phyloP scores from a whole-genome alignment of 176 grass and related monocot genomes.

The Aegilops umbellulata region DNA sequence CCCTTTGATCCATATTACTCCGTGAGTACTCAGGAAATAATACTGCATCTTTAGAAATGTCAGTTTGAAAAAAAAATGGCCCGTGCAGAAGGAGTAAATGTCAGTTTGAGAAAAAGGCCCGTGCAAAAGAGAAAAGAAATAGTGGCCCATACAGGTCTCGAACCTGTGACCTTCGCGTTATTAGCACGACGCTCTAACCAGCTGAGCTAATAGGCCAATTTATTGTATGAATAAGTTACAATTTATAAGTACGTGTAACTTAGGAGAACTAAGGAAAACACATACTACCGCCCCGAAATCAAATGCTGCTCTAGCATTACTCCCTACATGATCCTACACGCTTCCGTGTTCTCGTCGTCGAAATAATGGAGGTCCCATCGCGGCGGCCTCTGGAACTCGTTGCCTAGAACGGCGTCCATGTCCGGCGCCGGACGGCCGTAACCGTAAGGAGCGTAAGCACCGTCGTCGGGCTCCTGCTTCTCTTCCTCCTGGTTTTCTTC shows the following conservation, averaged over 20 bases:
- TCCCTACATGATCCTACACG: conserved; percentile 35
- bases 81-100: too few species aligned
- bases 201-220: conserved; percentile 69
- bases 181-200: conserved; percentile 98
- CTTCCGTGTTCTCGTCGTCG: conserved; percentile 38
- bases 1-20: too few species aligned
- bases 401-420: background rate
- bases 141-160: conserved; percentile 91
- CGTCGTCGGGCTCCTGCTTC: background rate
- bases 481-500: conserved; percentile 28
- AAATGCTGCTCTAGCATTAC: background rate
- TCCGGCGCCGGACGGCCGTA: background rate
- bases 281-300: background rate
- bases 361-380: conserved; percentile 24
- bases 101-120: too few species aligned
- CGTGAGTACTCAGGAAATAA: too few species aligned
- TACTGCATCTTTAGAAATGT: too few species aligned
- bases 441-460: background rate
- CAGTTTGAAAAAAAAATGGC: too few species aligned
- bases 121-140: background rate
- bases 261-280: background rate
- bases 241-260: rapidly evolving
- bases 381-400: conserved; percentile 2
- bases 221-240: rapidly evolving
- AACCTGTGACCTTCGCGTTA: conserved; percentile 98